These are phyloP conservation scores for Hortaea sp. DNA, from an alignment of 2,329 filamentous ascomycete genomes.

Conservation along the genomic window DNA sequence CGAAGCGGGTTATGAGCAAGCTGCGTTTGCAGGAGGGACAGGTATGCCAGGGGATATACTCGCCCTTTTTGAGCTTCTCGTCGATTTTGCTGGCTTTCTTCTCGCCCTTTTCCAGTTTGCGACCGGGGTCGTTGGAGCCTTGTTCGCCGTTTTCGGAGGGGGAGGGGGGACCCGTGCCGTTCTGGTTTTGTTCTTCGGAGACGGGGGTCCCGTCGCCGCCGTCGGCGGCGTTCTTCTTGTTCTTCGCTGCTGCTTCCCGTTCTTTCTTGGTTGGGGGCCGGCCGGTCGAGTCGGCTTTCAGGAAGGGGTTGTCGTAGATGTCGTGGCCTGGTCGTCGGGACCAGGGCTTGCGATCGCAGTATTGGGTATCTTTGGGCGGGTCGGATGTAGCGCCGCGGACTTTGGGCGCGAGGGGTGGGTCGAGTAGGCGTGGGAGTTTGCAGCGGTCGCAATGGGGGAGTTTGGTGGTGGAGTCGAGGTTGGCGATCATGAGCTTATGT, in stretches of 20 bases:
- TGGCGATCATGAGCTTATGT: conserved; percentile 69
- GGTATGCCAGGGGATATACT: conserved; percentile 44
- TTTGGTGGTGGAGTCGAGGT: conserved; percentile 58
- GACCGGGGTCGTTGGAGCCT: conserved; percentile 7
- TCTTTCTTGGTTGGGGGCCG: conserved; percentile 57
- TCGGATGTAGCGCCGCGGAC: conserved; percentile 26
- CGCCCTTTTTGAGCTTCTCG: conserved; percentile 39
- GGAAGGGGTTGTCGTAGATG: conserved; percentile 75
- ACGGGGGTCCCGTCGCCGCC: conserved; percentile 36
- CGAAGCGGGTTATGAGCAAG: conserved; percentile 50
- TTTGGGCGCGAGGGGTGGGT: conserved; percentile 51
- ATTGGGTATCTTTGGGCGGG: conserved; percentile 41
- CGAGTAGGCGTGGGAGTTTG: conserved; percentile 61
- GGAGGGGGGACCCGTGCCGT: conserved; percentile 23
- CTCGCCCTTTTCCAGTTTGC: conserved; percentile 37
- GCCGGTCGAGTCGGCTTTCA: conserved; percentile 51
- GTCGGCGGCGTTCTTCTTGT: conserved; percentile 35
- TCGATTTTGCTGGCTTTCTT: conserved; percentile 31
- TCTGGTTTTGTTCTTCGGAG: conserved; percentile 27
- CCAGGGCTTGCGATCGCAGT: conserved; percentile 72
- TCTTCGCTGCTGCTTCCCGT: conserved; percentile 48
- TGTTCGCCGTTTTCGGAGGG: conserved; percentile 19
- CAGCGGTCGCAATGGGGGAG: conserved; percentile 67
- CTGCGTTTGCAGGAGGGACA: conserved; percentile 53
- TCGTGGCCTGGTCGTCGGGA: conserved; percentile 67